phyloP scores from a whole-genome alignment of 169 alveolate genomes.

The Eimeria tenella region DNA sequence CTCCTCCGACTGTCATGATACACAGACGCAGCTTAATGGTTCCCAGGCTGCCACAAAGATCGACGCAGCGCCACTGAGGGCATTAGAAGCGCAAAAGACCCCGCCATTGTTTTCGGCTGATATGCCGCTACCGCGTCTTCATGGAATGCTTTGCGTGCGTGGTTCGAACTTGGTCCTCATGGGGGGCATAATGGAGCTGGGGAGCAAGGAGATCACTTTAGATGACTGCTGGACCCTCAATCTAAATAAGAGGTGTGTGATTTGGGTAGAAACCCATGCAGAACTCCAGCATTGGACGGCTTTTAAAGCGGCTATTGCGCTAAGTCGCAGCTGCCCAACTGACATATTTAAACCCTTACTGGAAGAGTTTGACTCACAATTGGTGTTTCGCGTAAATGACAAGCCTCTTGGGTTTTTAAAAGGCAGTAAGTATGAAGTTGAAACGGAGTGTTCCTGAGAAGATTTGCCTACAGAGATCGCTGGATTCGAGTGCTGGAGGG shows the following conservation, averaged over 20 bases:
- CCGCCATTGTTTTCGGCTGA: conserved; percentile 33
- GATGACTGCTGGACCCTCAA: conserved; percentile 89
- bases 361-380: too few species aligned
- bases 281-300: too few species aligned
- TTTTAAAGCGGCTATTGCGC: too few species aligned
- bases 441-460: too few species aligned
- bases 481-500: conserved; percentile 87
- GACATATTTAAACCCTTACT: too few species aligned
- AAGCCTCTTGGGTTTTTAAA: too few species aligned
- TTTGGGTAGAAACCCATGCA: too few species aligned
- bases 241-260: conserved; percentile 82
- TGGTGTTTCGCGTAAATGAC: too few species aligned
- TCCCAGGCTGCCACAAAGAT: background rate
- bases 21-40: background rate
- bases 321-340: too few species aligned
- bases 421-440: too few species aligned
- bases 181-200: conserved; percentile 89
- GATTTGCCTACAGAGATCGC: conserved; percentile 61
- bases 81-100: background rate
- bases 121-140: conserved; percentile 83
- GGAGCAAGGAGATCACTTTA: conserved; percentile 84
- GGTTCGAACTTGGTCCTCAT: conserved; percentile 82
- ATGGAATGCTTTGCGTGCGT: conserved; percentile 84
- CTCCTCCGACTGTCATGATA: background rate
- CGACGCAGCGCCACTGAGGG: conserved; percentile 4